phyloP scores from a whole-genome alignment of 1,284 basidiomycete species.

The Pseudozyma hubeiensis region DNA sequence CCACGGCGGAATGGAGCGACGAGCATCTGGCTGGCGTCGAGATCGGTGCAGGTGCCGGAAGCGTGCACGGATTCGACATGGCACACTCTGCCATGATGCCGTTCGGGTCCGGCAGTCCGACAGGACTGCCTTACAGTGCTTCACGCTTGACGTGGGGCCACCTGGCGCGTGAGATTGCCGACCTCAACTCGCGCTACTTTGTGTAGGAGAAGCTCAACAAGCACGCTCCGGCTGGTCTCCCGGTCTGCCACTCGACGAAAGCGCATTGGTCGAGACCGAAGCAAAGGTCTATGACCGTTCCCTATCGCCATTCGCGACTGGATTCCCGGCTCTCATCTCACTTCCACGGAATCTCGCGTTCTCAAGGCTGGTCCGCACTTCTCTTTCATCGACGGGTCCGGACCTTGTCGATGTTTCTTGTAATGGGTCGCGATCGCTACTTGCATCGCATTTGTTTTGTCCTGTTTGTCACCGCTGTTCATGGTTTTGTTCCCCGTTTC shows the following conservation, averaged over 20 bases:
- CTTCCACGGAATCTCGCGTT: background rate
- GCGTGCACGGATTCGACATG: constrained; percentile 48
- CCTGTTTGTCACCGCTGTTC: background rate
- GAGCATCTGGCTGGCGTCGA: constrained; percentile 50
- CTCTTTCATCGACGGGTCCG: background rate
- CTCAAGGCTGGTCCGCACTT: constrained; percentile 6
- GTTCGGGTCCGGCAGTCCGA: constrained; percentile 54
- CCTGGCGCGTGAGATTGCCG: constrained; percentile 57
- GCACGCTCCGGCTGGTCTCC: too few species aligned
- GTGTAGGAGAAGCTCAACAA: constrained; percentile 14
- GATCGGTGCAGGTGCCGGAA: constrained; percentile 56
- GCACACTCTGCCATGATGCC: constrained; percentile 37
- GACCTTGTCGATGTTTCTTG: constrained; percentile 1
- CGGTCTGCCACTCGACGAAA: too few species aligned
- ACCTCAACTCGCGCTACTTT: constrained; percentile 62
- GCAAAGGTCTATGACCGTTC: too few species aligned
- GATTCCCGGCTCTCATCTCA: too few species aligned
- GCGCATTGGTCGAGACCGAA: too few species aligned
- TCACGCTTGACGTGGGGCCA: constrained; percentile 57
- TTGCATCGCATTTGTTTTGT: constrained; percentile 5
- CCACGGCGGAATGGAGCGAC: constrained; percentile 9
- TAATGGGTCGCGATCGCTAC: constrained; percentile 6
- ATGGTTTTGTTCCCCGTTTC: background rate
- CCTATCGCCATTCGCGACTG: too few species aligned
- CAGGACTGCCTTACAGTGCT: constrained; percentile 41